Percentiles rank a stretch among this genome's conserved stretches.
Evolutionary conservation across 2,329 filamentous ascomycete species (phyloP).

Genomic region (Pseudogymnoascus pannorum): DNA sequence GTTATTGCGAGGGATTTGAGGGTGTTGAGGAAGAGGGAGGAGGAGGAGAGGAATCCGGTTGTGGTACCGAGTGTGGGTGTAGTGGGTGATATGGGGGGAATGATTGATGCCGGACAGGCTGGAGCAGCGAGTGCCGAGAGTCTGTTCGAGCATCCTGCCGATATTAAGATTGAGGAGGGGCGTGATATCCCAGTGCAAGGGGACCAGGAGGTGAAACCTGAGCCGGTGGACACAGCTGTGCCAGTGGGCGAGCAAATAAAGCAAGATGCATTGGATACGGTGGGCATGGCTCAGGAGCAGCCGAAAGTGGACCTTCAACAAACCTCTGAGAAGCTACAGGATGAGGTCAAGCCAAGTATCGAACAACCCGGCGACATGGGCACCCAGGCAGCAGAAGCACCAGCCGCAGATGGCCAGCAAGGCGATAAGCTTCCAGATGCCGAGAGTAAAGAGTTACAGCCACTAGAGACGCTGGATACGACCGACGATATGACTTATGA

Average conservation of each 20-base stretch:
- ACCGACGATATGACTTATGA: conserved; percentile 23
- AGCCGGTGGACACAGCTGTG: neutral
- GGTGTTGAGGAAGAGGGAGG: conserved; percentile 23
- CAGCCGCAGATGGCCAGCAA: neutral
- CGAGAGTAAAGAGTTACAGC: neutral
- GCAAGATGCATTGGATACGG: neutral
- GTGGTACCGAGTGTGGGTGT: neutral
- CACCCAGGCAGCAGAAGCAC: neutral
- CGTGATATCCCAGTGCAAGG: neutral
- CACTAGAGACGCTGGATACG: conserved; percentile 15
- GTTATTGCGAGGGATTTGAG: conserved; percentile 49
- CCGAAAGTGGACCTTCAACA: neutral
- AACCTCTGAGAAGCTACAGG: neutral
- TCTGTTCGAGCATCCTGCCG: neutral
- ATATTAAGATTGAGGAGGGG: neutral
- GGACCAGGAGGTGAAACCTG: neutral
- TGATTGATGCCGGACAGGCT: neutral
- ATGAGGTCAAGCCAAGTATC: neutral
- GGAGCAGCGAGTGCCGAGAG: neutral
- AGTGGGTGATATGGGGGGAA: neutral
- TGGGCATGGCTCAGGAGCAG: neutral
- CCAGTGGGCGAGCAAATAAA: neutral
- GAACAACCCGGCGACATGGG: neutral
- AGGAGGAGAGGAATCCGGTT: conserved; percentile 23
- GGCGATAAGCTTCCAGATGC: neutral